A percentile compares a stretch with the other conserved stretches of the same genome.
Conservation (phyloP, 106 monocot genomes). For the Dendrobium nobile region DNA sequence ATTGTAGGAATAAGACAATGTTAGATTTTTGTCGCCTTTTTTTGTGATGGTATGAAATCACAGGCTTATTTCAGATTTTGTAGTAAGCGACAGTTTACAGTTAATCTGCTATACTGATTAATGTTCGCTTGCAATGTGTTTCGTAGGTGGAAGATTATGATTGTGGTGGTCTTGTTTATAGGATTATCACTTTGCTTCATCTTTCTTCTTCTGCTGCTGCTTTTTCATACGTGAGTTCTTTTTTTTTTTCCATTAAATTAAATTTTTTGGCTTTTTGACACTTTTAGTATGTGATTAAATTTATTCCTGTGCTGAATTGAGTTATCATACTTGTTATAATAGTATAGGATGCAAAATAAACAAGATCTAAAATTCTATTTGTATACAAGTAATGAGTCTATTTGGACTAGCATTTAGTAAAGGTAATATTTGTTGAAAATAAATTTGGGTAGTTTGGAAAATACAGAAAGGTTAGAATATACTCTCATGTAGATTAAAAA, state of each 20-base stretch:
- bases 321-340: neutral
- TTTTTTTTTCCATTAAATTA: conserved; percentile 1
- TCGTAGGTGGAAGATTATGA: conserved; percentile 70
- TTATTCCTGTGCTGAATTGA: neutral
- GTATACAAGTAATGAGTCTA: neutral
- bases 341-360: neutral
- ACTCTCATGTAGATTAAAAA: neutral
- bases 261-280: neutral
- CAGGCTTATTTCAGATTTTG: neutral
- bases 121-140: neutral
- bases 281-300: neutral
- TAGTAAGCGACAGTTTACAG: neutral
- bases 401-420: neutral
- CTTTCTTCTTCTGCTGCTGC: conserved; percentile 64
- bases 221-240: conserved; percentile 70
- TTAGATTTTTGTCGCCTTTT: neutral
- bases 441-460: neutral
- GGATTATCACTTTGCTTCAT: conserved; percentile 52
- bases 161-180: conserved; percentile 36
- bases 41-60: neutral
- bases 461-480: neutral
- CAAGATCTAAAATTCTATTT: neutral
- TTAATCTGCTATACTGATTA: neutral
- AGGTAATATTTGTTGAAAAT: neutral
- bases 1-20: neutral